These are phyloP conservation scores for Phytophthora pluvialis DNA, from an alignment of 352 stramenopile species.

Conservation along the genomic window DNA sequence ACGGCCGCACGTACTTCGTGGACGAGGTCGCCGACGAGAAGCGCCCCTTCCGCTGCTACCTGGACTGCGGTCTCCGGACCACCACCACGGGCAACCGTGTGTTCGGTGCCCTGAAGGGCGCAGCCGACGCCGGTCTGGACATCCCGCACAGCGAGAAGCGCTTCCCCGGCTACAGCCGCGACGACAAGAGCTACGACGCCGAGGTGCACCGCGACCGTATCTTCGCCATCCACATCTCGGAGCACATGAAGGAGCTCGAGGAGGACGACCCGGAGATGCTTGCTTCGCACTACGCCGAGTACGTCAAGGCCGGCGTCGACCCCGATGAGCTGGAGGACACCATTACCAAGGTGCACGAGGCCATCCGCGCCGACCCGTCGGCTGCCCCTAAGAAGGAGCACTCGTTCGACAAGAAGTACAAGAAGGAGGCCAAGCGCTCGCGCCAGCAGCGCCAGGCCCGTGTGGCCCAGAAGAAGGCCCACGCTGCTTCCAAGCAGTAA, in stretches of 20 bases:
- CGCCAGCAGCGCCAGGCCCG: constrained; percentile 95
- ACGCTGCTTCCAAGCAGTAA: constrained; percentile 72
- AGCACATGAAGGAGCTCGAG: constrained; percentile 99
- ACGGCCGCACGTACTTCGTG: constrained; percentile 99
- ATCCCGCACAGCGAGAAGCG: constrained; percentile 99
- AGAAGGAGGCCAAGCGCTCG: constrained; percentile 93
- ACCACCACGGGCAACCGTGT: constrained; percentile 98
- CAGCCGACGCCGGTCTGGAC: constrained; percentile 98
- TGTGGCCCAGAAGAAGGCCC: constrained; percentile 97
- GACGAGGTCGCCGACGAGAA: constrained; percentile 98
- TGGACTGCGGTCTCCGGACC: constrained; percentile 97
- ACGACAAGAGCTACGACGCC: constrained; percentile 99
- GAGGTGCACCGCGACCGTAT: constrained; percentile 98
- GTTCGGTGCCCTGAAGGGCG: constrained; percentile 99
- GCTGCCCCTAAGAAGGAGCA: constrained; percentile 93
- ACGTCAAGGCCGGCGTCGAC: constrained; percentile 93
- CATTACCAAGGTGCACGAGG: constrained; percentile 96
- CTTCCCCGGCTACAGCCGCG: constrained; percentile 99
- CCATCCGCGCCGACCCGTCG: constrained; percentile 97
- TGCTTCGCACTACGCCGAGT: constrained; percentile 96
- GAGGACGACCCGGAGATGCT: constrained; percentile 99
- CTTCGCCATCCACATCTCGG: constrained; percentile 97
- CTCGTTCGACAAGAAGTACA: constrained; percentile 95
- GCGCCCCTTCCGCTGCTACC: constrained; percentile 96
- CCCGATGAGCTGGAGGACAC: constrained; percentile 93